These are phyloP conservation scores for Sanguinoderma infundibulare DNA, from an alignment of 1,284 basidiomycete species.

Conservation along the genomic window DNA sequence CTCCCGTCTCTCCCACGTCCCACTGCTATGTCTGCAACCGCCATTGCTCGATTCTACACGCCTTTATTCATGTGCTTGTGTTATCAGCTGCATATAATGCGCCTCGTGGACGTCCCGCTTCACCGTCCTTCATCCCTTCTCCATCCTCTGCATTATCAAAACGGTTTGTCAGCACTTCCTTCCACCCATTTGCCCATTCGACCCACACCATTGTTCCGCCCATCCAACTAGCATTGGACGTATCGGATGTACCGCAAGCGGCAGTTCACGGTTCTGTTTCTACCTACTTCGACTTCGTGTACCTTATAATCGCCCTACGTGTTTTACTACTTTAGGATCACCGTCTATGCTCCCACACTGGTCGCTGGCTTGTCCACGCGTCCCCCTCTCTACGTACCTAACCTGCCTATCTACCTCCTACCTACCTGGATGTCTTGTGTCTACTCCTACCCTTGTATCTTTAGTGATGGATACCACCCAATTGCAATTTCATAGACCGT, in stretches of 20 bases:
- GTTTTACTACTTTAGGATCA: constrained; percentile 1
- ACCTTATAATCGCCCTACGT: not conserved
- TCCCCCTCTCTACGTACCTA: too few species aligned
- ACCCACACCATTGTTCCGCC: not conserved
- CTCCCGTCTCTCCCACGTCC: not conserved
- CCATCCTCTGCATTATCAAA: not conserved
- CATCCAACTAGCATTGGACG: not conserved
- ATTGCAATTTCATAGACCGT: too few species aligned
- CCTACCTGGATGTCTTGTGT: not conserved
- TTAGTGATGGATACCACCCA: not conserved
- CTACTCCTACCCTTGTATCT: not conserved
- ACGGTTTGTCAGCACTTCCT: not conserved
- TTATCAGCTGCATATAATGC: not conserved
- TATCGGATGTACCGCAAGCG: not conserved
- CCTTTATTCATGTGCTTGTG: not conserved
- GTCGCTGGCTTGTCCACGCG: not conserved
- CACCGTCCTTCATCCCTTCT: not conserved
- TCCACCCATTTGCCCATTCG: not conserved
- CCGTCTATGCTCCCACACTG: not conserved
- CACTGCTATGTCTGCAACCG: not conserved
- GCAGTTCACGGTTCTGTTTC: not conserved
- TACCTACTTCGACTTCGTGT: not conserved
- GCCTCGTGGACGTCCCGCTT: not conserved
- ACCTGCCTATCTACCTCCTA: too few species aligned
- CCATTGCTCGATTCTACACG: not conserved